Conservation (phyloP, 2,329 filamentous ascomycete species). For the Ophioceras dolichostomum region DNA sequence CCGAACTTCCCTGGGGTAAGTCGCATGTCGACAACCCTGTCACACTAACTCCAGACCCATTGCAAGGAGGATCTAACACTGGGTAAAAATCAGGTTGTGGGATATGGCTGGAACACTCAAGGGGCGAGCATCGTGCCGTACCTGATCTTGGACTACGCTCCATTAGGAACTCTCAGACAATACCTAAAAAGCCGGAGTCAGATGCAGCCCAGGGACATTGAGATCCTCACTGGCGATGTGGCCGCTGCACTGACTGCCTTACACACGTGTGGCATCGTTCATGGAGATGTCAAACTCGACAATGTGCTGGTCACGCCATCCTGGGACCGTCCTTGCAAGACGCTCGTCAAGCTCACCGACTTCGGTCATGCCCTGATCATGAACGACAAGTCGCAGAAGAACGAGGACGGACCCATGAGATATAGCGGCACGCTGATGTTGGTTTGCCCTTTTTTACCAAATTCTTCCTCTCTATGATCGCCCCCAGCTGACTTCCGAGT, state of each 20-base stretch:
- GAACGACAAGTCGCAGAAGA: background rate
- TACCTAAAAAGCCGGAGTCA: background rate
- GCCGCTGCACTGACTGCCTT: background rate
- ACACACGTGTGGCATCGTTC: background rate
- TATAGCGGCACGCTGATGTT: background rate
- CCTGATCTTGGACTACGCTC: background rate
- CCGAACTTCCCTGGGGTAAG: background rate
- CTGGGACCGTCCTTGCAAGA: background rate
- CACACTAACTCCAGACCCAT: too few relatives aligned
- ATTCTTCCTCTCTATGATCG: too few relatives aligned
- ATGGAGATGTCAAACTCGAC: background rate
- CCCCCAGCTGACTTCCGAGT: background rate
- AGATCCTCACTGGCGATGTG: background rate
- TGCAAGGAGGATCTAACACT: too few relatives aligned
- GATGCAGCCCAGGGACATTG: background rate
- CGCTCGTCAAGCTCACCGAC: background rate
- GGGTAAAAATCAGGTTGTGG: too few relatives aligned
- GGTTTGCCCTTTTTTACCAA: background rate
- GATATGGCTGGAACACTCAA: background rate
- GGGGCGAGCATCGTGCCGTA: background rate
- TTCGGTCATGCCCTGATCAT: background rate
- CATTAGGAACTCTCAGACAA: background rate
- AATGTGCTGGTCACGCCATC: background rate
- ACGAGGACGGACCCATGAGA: background rate
- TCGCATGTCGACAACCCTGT: too few relatives aligned